A percentile compares a stretch with the other conserved stretches of the same genome.
phyloP scores from a whole-genome alignment of 768 basidiomycete species.

The Boletellus ananiceps region DNA sequence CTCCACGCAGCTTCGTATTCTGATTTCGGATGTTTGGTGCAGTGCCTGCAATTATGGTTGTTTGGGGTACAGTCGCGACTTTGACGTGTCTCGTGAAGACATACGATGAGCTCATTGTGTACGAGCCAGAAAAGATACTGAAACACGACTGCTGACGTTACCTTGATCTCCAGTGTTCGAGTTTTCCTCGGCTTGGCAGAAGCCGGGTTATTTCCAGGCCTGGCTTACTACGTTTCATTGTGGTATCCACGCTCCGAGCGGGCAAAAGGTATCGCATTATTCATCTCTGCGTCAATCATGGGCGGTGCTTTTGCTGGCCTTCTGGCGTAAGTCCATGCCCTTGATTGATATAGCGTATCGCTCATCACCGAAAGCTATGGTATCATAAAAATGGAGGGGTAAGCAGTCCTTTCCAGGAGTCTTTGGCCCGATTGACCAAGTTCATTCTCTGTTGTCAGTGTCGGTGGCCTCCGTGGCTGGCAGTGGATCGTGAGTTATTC shows the following conservation, averaged over 20 bases:
- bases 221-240: constrained; percentile 42
- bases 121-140: constrained; percentile 4
- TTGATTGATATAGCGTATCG: not conserved
- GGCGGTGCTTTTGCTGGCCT: constrained; percentile 48
- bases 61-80: constrained; percentile 36
- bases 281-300: constrained; percentile 54
- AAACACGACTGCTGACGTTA: not conserved
- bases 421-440: not conserved
- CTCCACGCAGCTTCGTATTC: not conserved
- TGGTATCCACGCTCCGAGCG: constrained; percentile 60
- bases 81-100: constrained; percentile 36
- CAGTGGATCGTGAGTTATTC: constrained; percentile 34
- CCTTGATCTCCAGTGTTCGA: constrained; percentile 26
- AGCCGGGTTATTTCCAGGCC: constrained; percentile 39
- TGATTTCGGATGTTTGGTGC: constrained; percentile 10
- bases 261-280: constrained; percentile 51
- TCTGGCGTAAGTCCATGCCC: constrained; percentile 35
- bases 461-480: constrained; percentile 34
- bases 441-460: constrained; percentile 7
- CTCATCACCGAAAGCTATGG: constrained; percentile 27
- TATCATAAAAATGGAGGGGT: constrained; percentile 34
- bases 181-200: constrained; percentile 45
- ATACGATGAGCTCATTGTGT: constrained; percentile 28
- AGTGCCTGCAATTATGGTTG: constrained; percentile 37
- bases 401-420: constrained; percentile 17